A percentile compares a stretch with the other conserved stretches of the same genome.
phyloP scores from a whole-genome alignment of 169 alveolate genomes.

The Cryptosporidium viatorum region DNA sequence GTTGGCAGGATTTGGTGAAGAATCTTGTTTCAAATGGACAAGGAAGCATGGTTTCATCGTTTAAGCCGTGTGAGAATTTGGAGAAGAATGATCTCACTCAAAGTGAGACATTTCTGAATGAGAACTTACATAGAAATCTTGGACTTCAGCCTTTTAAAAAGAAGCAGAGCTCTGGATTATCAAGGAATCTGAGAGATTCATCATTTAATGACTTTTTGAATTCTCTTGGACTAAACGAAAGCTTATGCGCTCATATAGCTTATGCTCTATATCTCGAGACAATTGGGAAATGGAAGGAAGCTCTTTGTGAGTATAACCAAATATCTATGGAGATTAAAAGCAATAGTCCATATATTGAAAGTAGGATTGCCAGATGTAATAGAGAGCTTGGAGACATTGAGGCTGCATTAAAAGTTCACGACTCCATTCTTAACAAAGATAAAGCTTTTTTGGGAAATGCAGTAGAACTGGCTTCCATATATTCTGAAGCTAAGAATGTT shows the following conservation, averaged over 20 bases:
- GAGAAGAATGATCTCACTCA: background rate
- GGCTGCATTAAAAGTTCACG: background rate
- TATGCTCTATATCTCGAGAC: slow-evolving; percentile 40
- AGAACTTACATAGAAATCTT: slow-evolving; percentile 18
- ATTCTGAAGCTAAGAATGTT: slow-evolving; percentile 24
- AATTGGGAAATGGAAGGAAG: slow-evolving; percentile 54
- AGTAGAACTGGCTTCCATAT: slow-evolving; percentile 35
- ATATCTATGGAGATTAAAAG: background rate
- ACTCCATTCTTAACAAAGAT: slow-evolving; percentile 6
- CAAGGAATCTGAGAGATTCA: slow-evolving; percentile 21
- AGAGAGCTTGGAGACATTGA: slow-evolving; percentile 33
- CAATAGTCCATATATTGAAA: slow-evolving; percentile 11
- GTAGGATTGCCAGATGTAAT: slow-evolving; percentile 53
- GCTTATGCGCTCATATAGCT: slow-evolving; percentile 23
- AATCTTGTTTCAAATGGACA: slow-evolving; percentile 27
- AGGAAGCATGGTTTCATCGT: background rate
- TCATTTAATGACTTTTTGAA: slow-evolving; percentile 32
- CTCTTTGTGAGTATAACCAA: slow-evolving; percentile 19
- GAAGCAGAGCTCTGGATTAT: background rate
- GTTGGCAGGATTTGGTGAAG: slow-evolving; percentile 65
- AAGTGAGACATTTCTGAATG: background rate
- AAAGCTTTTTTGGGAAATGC: slow-evolving; percentile 13
- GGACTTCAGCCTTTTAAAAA: slow-evolving; percentile 51
- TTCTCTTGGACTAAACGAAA: slow-evolving; percentile 32
- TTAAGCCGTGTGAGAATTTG: background rate